Evolutionary conservation across 345 rosid genomes (phyloP).

Genomic region (Mangifera indica): DNA sequence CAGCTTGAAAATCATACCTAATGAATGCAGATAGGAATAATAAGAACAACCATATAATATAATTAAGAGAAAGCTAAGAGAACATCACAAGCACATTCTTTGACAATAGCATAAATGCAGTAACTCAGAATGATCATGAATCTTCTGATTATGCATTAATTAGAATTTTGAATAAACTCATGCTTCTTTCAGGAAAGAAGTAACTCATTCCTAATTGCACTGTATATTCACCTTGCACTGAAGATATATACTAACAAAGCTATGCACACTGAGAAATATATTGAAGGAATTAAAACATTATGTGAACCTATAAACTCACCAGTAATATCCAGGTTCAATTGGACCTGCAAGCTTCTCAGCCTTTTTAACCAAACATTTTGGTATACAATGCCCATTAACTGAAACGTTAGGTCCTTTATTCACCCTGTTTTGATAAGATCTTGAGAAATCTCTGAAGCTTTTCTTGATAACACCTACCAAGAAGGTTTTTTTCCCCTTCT

Average conservation of each 20-base stretch:
- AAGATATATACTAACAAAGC: neutral
- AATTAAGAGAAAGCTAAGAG: neutral
- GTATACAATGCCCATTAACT: slow-evolving; percentile 61
- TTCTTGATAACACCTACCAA: slow-evolving; percentile 37
- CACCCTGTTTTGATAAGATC: slow-evolving; percentile 29
- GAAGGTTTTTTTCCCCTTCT: slow-evolving; percentile 43
- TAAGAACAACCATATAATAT: neutral
- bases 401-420: slow-evolving; percentile 39
- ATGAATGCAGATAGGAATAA: neutral
- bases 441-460: slow-evolving; percentile 31
- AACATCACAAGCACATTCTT: neutral
- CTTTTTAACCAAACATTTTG: slow-evolving; percentile 42
- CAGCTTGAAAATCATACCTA: slow-evolving; percentile 80
- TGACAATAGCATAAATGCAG: neutral
- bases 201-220: neutral
- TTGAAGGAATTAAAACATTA: neutral
- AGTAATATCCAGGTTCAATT: slow-evolving; percentile 73
- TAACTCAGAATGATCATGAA: slow-evolving; percentile 4
- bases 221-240: neutral
- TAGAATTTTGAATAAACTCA: neutral
- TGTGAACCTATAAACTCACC: slow-evolving; percentile 36
- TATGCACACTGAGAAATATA: neutral
- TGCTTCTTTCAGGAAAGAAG: neutral
- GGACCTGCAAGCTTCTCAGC: slow-evolving; percentile 73
- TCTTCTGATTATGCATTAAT: neutral